Percentiles rank a stretch among this genome's conserved stretches.
These are phyloP conservation scores for Polychaeton citri DNA, from an alignment of 2,329 filamentous ascomycete species.

Conservation along the genomic window DNA sequence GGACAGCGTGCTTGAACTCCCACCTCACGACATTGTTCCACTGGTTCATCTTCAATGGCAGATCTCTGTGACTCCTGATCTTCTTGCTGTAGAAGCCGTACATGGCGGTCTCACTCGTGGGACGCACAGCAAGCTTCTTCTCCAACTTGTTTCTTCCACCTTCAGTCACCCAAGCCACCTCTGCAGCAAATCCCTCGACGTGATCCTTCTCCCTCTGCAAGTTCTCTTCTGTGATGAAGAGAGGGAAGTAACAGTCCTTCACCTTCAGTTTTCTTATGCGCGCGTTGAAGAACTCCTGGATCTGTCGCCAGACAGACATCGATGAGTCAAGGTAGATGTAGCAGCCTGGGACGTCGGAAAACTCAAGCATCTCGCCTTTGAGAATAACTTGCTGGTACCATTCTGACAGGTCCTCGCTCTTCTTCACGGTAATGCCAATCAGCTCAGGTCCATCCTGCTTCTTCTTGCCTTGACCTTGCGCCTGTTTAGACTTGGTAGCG, in stretches of 20 bases:
- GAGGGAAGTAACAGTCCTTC: slow-evolving; percentile 90
- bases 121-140: slow-evolving; percentile 57
- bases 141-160: slow-evolving; percentile 89
- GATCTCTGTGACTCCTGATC: slow-evolving; percentile 91
- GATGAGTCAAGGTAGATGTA: slow-evolving; percentile 73
- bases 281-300: slow-evolving; percentile 43
- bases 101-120: slow-evolving; percentile 69
- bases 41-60: slow-evolving; percentile 88
- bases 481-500: slow-evolving; percentile 12
- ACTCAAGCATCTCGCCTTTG: slow-evolving; percentile 95
- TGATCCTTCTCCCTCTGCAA: slow-evolving; percentile 82
- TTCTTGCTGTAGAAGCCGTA: slow-evolving; percentile 93
- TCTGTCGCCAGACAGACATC: slow-evolving; percentile 55
- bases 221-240: slow-evolving; percentile 88
- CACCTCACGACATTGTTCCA: slow-evolving; percentile 94
- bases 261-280: slow-evolving; percentile 85
- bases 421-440: slow-evolving; percentile 78
- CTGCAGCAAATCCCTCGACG: slow-evolving; percentile 94
- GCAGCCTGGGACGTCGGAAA: slow-evolving; percentile 96
- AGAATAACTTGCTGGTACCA: slow-evolving; percentile 98
- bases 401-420: slow-evolving; percentile 73
- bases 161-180: slow-evolving; percentile 80
- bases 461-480: slow-evolving; percentile 11
- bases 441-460: slow-evolving; percentile 48
- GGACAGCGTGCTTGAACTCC: slow-evolving; percentile 87